Base-by-base conservation (phyloP, 2,329 filamentous ascomycete genomes). In the Fusarium nisikadoi region DNA sequence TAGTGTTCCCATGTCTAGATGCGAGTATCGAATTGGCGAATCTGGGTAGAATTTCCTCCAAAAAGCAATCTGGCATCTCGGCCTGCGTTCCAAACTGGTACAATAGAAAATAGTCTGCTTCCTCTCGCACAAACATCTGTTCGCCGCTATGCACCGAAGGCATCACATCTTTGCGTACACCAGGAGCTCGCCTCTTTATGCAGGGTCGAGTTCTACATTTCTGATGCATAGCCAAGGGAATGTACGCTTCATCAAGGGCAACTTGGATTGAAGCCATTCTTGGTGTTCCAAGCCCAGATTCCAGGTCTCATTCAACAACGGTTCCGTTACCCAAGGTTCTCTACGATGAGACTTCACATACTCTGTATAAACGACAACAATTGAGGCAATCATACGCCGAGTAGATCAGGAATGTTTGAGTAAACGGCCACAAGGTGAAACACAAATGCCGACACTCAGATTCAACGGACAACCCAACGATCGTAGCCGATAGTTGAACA, bases 361-460 rank as follows among this genome's bases (percentile, higher is more conserved):
- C 27, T 29, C 27, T 29, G 27, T 29, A 14, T 20, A 36, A 20
- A 29, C 13, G 23, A 6, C 16, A n/a, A 27, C 16, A 46, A 41
- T 36, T 36, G 33, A 39, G 33, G 36, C 31, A 69, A 54, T 19
- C 41, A 56, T 53, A n/a, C 43, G 46, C 60, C 20, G 20, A 54
- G 33, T 25, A 25, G 17, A 52, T 38, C 17, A 45, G 60, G 60
- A 70, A 70, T 70, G 65, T 35, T 69, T 59, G 25, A 27, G 46
- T 19, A 65, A 38, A 54, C 31, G 29, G 43, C 35, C 65, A 59
- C 46, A 27, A 47, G 23, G 52, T 45, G 46, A 54, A 59, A 69
- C 66, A 49, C 25, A 23, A 36, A 62, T 47, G 52, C 38, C 64
- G 47, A 46, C 27, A 8, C 20, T 49, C 23, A 43, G 29, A 42